Evolutionary conservation across 306 rosid genomes (phyloP), one percentile per base, ranked within the genome.

Genomic region (Prunus kanzakura): DNA sequence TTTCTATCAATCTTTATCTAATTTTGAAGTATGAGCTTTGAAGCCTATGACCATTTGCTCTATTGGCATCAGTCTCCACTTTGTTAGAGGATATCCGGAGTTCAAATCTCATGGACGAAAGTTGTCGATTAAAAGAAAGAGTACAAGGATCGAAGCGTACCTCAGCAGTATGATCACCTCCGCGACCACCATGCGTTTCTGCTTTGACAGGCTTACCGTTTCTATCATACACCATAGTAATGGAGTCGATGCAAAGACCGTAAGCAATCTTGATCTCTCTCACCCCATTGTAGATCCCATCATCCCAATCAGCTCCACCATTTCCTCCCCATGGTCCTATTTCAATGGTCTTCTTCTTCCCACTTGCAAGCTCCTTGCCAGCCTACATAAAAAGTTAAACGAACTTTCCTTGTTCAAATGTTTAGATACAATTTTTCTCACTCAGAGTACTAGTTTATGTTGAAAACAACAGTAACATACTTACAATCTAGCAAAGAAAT

Each of bases 241-340:
- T 82, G 14, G 92, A 91, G 57, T 88, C 89, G 57, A 91, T 86
- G 78, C 88, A 84, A 62, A 15, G 86, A 63, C 66, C 91, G 47
- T 82, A 86, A 64, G 64, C 81, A 0, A 91, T 71, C 4, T 67
- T 80, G 64, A 89, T 77, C 82, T 86, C 88, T 69, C 89, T 88
- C 47, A 91, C 83, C 20, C 91, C 91, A 41, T 68, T 58, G 79
- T 84, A 87, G 76, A 52, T 38, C 15, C 97, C 92, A 72, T 89
- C 94, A 38, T 89, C 94, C 97, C 92, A 89, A 71, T 50, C 72
- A 49, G 25, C 78, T 55, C 95, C 97, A 0, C 92, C 94, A 13
- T 80, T 82, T 45, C 95, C 95, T 76, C 92, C 92, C 93, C 92
- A 87, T 64, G 96, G 87, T 68, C 92, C 91, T 68, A 81, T 73